A percentile compares a stretch with the other conserved stretches of the same genome.
phyloP scores from a whole-genome alignment of 2,329 filamentous ascomycete species.

The Fonsecaea pugnacius region DNA sequence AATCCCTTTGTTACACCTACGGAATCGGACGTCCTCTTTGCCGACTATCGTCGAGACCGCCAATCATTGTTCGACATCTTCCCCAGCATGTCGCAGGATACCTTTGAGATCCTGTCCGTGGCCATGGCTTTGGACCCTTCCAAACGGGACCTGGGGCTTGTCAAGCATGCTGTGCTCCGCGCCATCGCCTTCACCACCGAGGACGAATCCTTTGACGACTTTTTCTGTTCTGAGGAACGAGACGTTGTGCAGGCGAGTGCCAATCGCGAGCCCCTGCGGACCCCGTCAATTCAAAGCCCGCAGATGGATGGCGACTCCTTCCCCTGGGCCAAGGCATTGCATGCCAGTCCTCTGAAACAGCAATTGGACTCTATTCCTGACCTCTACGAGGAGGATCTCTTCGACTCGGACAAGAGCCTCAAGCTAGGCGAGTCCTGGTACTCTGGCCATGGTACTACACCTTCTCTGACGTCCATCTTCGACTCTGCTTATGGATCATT shows the following conservation, averaged over 20 bases:
- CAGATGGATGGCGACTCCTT: slow-evolving; percentile 79
- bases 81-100: slow-evolving; percentile 97
- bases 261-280: slow-evolving; percentile 92
- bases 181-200: slow-evolving; percentile 91
- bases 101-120: slow-evolving; percentile 88
- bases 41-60: slow-evolving; percentile 90
- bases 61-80: slow-evolving; percentile 98
- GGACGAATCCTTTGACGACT: slow-evolving; percentile 81
- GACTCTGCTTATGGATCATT: slow-evolving; percentile 85
- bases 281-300: slow-evolving; percentile 90
- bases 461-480: slow-evolving; percentile 80
- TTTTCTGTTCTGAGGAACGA: slow-evolving; percentile 86
- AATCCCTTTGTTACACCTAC: slow-evolving; percentile 94
- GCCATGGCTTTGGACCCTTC: slow-evolving; percentile 89
- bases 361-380: slow-evolving; percentile 85
- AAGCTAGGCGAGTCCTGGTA: slow-evolving; percentile 69
- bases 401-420: slow-evolving; percentile 70
- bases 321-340: slow-evolving; percentile 91
- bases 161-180: slow-evolving; percentile 76
- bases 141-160: slow-evolving; percentile 79
- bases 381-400: slow-evolving; percentile 82
- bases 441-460: slow-evolving; percentile 74
- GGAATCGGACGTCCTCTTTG: slow-evolving; percentile 86
- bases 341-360: slow-evolving; percentile 73
- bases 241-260: slow-evolving; percentile 76